Conservation (phyloP, 192 early-diverging fungal genomes). For the Rhizophlyctis rosea region DNA sequence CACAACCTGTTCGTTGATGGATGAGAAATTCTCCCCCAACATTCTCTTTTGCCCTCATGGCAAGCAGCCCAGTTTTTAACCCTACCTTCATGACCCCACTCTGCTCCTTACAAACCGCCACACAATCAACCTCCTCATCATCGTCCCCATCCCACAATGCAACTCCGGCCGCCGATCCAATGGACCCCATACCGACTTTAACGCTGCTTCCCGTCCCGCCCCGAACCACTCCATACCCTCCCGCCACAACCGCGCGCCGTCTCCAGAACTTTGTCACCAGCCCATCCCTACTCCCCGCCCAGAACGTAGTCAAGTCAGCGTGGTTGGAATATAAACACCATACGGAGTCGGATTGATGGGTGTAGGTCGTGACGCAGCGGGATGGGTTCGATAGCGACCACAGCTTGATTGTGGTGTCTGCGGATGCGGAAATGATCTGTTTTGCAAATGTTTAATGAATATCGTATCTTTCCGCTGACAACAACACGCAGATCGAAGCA, state of each 20-base stretch:
- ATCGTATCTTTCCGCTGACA: too few species aligned
- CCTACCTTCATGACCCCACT: constrained; percentile 72
- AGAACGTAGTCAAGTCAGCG: constrained; percentile 85
- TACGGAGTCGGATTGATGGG: constrained; percentile 82
- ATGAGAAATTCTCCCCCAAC: constrained; percentile 7
- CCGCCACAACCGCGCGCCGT: constrained; percentile 20
- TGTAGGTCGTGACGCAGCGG: constrained; percentile 84
- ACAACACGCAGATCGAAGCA: too few species aligned
- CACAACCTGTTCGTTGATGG: constrained; percentile 55
- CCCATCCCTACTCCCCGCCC: constrained; percentile 90
- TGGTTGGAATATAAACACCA: constrained; percentile 88
- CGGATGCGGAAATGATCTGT: constrained; percentile 88
- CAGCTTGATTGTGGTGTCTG: constrained; percentile 94
- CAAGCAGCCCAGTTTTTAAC: not conserved
- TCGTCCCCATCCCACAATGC: constrained; percentile 18
- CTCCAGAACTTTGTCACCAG: constrained; percentile 76
- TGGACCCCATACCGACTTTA: too few species aligned
- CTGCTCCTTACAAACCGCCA: constrained; percentile 84
- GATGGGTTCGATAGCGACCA: constrained; percentile 84
- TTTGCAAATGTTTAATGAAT: too few species aligned
- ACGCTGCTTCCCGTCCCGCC: too few species aligned
- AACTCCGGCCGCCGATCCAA: too few species aligned
- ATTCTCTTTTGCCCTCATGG: too few species aligned
- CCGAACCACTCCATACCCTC: too few species aligned
- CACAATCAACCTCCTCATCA: constrained; percentile 66